Evolutionary conservation across 78 protist species (phyloP).

Genomic region (Dictyostelium firmibasis): DNA sequence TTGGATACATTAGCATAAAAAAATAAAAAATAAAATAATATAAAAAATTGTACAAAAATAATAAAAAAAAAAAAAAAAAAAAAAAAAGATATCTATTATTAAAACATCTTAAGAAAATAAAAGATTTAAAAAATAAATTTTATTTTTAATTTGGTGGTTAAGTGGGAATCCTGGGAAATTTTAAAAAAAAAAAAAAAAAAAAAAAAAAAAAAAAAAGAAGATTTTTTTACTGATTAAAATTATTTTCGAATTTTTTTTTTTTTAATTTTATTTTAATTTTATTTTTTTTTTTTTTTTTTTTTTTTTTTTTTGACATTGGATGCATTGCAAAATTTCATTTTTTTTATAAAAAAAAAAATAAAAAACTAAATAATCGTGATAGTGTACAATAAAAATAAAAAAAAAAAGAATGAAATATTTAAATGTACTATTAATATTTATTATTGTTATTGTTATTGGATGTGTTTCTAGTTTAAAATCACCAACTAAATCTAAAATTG

Average conservation of each 20-base stretch:
- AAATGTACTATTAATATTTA: not conserved
- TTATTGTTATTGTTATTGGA: not conserved
- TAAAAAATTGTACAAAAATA: no score
- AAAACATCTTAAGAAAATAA: no score
- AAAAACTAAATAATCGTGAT: no score
- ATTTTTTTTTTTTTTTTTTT: not conserved
- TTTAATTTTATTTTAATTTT: not conserved
- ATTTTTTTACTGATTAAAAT: not conserved
- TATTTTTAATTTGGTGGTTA: not conserved
- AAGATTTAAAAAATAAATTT: not conserved
- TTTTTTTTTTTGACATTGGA: no score
- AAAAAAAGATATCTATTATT: no score
- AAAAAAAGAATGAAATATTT: not conserved
- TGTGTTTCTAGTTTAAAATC: not conserved
- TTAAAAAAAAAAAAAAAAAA: not conserved
- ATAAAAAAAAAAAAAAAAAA: not conserved
- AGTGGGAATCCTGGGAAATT: not conserved
- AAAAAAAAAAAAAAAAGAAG: not conserved
- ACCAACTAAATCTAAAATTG: not conserved
- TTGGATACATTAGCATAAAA: conserved; percentile 57
- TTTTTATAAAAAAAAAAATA: no score
- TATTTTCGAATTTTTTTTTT: not conserved
- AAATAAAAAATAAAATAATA: not conserved
- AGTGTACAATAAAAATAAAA: no score
- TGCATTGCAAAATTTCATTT: not conserved